Percentiles rank a stretch among this genome's conserved stretches.
Evolutionary conservation across 371 early-diverging fungal genomes (phyloP).

Genomic region (Apophysomyces ossiformis): DNA sequence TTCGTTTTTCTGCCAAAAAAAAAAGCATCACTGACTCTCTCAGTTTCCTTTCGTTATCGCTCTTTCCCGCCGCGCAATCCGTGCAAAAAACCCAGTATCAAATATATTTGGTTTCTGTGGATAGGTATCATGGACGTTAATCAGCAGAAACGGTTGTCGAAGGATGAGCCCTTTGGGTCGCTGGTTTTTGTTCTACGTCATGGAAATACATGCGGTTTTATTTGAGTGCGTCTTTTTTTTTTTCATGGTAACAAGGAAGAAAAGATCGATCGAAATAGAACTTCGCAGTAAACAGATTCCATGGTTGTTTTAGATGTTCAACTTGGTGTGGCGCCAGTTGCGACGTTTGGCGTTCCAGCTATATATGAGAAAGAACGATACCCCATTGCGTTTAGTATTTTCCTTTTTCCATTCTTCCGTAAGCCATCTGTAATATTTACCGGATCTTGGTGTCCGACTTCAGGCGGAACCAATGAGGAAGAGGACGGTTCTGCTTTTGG

Average conservation of each 20-base stretch:
- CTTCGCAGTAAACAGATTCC: not conserved
- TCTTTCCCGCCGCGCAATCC: too few relatives aligned
- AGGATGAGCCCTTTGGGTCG: too few relatives aligned
- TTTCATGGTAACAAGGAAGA: not conserved
- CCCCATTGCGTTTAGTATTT: not conserved
- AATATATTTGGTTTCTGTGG: too few relatives aligned
- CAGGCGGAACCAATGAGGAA: conserved; percentile 98
- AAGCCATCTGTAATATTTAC: conserved; percentile 37
- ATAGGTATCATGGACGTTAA: too few relatives aligned
- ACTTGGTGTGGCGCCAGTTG: conserved; percentile 98
- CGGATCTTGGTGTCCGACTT: conserved; percentile 94
- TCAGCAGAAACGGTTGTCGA: too few relatives aligned
- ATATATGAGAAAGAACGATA: not conserved
- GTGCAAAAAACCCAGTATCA: too few relatives aligned
- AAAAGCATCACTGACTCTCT: too few relatives aligned
- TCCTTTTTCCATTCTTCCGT: not conserved
- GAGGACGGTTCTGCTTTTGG: conserved; percentile 97
- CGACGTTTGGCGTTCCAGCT: conserved; percentile 97
- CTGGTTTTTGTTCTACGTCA: too few relatives aligned
- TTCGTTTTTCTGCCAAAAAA: too few relatives aligned
- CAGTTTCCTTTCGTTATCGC: too few relatives aligned
- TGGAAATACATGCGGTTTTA: too few relatives aligned
- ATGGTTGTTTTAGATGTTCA: conserved; percentile 72
- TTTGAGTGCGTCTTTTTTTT: too few relatives aligned
- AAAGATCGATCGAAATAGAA: not conserved